Evolutionary conservation across 345 rosid genomes (phyloP).

Genomic region (Populus simonii): DNA sequence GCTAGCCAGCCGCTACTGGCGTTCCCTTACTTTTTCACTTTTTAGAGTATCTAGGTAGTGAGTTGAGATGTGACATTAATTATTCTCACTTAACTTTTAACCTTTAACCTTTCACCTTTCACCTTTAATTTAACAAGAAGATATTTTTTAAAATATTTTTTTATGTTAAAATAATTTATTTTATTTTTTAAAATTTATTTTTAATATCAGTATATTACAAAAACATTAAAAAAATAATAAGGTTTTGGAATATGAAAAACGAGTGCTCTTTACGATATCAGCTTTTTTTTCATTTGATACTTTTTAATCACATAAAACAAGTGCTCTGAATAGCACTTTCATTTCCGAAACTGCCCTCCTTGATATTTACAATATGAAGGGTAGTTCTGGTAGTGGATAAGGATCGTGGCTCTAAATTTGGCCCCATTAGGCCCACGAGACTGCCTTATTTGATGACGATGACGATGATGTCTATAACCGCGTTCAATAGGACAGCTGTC

Average conservation of each 20-base stretch:
- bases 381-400: constrained; percentile 28
- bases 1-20: rapidly evolving
- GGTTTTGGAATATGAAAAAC: too few species aligned
- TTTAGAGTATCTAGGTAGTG: neutral
- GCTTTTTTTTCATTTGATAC: neutral
- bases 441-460: constrained; percentile 1
- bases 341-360: constrained; percentile 18
- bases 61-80: neutral
- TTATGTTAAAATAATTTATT: too few species aligned
- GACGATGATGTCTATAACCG: constrained; percentile 23
- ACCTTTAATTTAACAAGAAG: too few species aligned
- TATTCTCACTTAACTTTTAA: neutral
- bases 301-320: neutral
- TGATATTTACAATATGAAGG: neutral
- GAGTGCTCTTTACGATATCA: too few species aligned
- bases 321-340: neutral
- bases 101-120: too few species aligned
- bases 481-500: constrained; percentile 32
- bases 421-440: constrained; percentile 13
- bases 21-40: neutral
- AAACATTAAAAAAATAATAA: too few species aligned
- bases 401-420: neutral
- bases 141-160: too few species aligned
- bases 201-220: too few species aligned
- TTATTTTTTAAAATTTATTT: too few species aligned